A percentile compares a stretch with the other conserved stretches of the same genome.
phyloP scores from a whole-genome alignment of 768 basidiomycete genomes.

The Trametes cinnabarina region DNA sequence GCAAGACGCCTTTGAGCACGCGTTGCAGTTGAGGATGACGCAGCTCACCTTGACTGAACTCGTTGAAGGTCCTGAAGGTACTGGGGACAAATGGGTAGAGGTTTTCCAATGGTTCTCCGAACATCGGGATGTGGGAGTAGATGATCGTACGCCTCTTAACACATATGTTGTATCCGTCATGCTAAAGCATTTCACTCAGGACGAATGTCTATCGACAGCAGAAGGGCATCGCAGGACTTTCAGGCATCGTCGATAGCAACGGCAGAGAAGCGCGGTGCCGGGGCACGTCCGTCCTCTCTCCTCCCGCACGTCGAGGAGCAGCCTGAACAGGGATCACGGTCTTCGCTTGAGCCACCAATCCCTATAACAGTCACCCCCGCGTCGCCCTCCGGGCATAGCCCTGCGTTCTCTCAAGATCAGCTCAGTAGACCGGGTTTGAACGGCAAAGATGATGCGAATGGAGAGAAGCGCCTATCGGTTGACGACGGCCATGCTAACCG shows the following conservation, averaged over 20 bases:
- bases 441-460: slow-evolving; percentile 1
- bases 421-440: slow-evolving; percentile 8
- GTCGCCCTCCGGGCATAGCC: slow-evolving; percentile 41
- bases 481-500: slow-evolving; percentile 9
- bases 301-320: slow-evolving; percentile 13
- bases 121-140: slow-evolving; percentile 39
- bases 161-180: too few species aligned
- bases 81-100: slow-evolving; percentile 77
- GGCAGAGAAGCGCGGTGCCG: slow-evolving; percentile 3
- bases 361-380: slow-evolving; percentile 65
- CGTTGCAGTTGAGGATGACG: slow-evolving; percentile 84
- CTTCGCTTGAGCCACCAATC: slow-evolving; percentile 20
- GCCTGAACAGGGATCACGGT: slow-evolving; percentile 5
- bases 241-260: slow-evolving; percentile 30
- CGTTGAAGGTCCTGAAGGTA: slow-evolving; percentile 81
- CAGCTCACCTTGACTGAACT: slow-evolving; percentile 79
- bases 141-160: slow-evolving; percentile 28
- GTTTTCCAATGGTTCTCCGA: slow-evolving; percentile 86
- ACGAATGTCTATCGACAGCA: slow-evolving; percentile 30
- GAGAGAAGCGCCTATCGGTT: slow-evolving; percentile 1
- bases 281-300: not conserved
- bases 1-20: slow-evolving; percentile 68
- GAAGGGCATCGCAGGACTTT: slow-evolving; percentile 29
- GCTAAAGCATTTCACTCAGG: slow-evolving; percentile 16
- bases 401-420: slow-evolving; percentile 8